Evolutionary conservation across 495 filamentous ascomycete genomes (phyloP).

Genomic region (Lasiosphaeris hirsuta): DNA sequence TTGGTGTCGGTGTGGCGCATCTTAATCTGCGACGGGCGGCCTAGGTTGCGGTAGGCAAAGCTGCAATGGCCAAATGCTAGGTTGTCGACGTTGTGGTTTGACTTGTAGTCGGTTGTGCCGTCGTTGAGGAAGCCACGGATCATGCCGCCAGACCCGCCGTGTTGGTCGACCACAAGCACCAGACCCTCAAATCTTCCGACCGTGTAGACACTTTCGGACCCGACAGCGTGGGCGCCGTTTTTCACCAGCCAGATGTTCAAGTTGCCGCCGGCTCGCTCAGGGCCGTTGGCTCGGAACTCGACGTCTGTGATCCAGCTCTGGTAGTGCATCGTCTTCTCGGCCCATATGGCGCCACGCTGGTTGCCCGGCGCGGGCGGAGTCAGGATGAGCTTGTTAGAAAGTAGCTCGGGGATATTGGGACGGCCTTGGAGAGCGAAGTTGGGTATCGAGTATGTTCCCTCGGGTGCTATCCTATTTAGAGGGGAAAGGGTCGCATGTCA

Average conservation of each 20-base stretch:
- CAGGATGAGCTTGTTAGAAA: slow-evolving; percentile 88
- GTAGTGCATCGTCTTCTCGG: slow-evolving; percentile 58
- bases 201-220: slow-evolving; percentile 76
- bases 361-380: slow-evolving; percentile 88
- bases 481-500: slow-evolving; percentile 1
- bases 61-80: slow-evolving; percentile 93
- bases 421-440: slow-evolving; percentile 68
- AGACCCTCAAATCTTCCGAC: slow-evolving; percentile 81
- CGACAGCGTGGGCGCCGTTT: slow-evolving; percentile 61
- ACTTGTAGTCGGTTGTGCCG: slow-evolving; percentile 75
- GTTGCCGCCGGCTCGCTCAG: slow-evolving; percentile 82
- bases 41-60: slow-evolving; percentile 87
- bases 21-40: slow-evolving; percentile 72
- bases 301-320: slow-evolving; percentile 76
- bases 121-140: slow-evolving; percentile 93
- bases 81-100: slow-evolving; percentile 72
- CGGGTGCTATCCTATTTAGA: slow-evolving; percentile 39
- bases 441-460: slow-evolving; percentile 35
- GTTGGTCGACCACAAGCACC: slow-evolving; percentile 80
- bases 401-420: slow-evolving; percentile 65
- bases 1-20: slow-evolving; percentile 60
- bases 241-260: slow-evolving; percentile 90
- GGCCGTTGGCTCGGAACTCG: slow-evolving; percentile 82
- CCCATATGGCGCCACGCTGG: slow-evolving; percentile 78
- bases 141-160: slow-evolving; percentile 76